Evolutionary conservation across 2,329 filamentous ascomycete genomes (phyloP), one percentile per base, ranked within the genome.

Genomic region (Fusarium sp.): DNA sequence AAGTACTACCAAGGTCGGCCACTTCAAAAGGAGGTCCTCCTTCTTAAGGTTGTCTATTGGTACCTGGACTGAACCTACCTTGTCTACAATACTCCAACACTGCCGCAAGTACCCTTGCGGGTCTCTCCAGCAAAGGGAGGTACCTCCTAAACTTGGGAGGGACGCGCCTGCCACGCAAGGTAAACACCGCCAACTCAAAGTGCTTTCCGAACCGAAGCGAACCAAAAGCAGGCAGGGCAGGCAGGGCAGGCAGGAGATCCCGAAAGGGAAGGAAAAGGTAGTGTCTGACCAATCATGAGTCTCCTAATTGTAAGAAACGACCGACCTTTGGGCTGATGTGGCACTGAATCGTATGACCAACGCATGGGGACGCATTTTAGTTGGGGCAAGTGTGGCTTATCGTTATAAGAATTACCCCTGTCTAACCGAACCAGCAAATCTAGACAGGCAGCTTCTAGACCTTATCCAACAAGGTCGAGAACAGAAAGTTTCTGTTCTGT

Each of bases 301-400:
- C 8, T 23, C 19, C 18, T 39, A 63, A 61, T 75, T 71, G 73
- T 74, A 56, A 75, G 65, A 75, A 75, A 63, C 72, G 26, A 58
- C 61, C 54, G 71, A 75, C 67, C 28, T 67, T 75, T 75, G 69
- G 58, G 70, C 64, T 62, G 71, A 74, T 75, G 73, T 75, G 72
- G 74, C 69, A 71, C 73, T 74, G 70, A 72, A 74, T 75, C 73
- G 73, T 74, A 75, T 71, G 74, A 74, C 69, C 57, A 66, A 45
- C 37, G 21, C 28, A 52, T 44, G 21, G 46, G 26, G 53, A 44
- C 23, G 50, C n/a, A 41, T 46, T 41, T 25, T 54, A 28, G 42
- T 23, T 42, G 53, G n/a, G 30, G n/a, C 30, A 51, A 41, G 21
- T 65, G 61, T 65, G 62, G 62, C 61, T 56, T 42, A 28, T 50